phyloP scores from a whole-genome alignment of 2,329 filamentous ascomycete genomes.

The Ramichloridium luteum region DNA sequence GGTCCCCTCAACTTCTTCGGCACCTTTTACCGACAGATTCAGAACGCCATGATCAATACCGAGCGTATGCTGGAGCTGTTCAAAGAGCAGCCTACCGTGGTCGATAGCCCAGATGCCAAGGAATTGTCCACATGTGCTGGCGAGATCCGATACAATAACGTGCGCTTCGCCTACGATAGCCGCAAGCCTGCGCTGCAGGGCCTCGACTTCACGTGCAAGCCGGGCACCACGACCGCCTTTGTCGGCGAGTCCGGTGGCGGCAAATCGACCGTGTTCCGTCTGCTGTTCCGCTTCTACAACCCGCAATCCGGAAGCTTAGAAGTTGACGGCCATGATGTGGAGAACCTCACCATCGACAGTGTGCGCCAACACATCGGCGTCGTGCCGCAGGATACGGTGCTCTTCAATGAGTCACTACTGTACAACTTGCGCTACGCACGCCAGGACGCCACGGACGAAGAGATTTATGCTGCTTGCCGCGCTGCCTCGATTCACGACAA shows the following conservation, averaged over 20 bases:
- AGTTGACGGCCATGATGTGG: constrained; percentile 73
- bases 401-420: constrained; percentile 92
- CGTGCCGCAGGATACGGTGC: constrained; percentile 87
- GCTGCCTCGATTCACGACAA: constrained; percentile 89
- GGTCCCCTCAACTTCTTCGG: constrained; percentile 66
- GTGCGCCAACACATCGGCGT: constrained; percentile 84
- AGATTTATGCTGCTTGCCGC: constrained; percentile 68
- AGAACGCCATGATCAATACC: constrained; percentile 93
- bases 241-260: constrained; percentile 95
- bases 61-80: constrained; percentile 92
- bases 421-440: constrained; percentile 90
- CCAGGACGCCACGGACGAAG: constrained; percentile 63
- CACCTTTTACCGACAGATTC: constrained; percentile 89
- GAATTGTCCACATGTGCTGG: constrained; percentile 59
- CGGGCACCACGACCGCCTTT: constrained; percentile 88
- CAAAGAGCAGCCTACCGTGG: constrained; percentile 85
- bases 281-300: constrained; percentile 96
- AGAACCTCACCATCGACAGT: constrained; percentile 77
- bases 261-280: constrained; percentile 90
- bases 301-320: constrained; percentile 65
- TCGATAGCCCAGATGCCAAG: constrained; percentile 57
- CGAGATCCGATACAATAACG: constrained; percentile 74
- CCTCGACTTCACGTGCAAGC: constrained; percentile 70
- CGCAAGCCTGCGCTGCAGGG: constrained; percentile 75
- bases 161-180: constrained; percentile 80